phyloP scores from a whole-genome alignment of 495 filamentous ascomycete genomes.

The Thermochaetoides thermophila region DNA sequence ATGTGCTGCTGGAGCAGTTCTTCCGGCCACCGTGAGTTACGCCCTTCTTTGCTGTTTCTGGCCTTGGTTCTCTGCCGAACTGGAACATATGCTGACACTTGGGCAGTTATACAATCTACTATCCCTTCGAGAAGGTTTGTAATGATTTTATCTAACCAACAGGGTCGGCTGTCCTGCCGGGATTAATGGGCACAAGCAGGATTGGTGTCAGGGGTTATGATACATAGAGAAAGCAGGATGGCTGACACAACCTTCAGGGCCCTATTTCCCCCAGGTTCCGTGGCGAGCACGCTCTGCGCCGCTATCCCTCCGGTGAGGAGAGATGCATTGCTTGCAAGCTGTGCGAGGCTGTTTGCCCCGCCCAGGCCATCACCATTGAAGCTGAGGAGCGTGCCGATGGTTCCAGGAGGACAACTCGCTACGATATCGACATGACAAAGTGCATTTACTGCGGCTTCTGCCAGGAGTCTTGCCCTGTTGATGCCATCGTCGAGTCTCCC shows the following conservation, averaged over 20 bases:
- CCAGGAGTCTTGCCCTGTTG: slow-evolving; percentile 96
- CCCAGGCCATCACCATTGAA: slow-evolving; percentile 94
- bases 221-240: too few relatives aligned
- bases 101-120: slow-evolving; percentile 89
- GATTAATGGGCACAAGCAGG: too few relatives aligned
- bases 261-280: slow-evolving; percentile 96
- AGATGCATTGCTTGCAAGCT: slow-evolving; percentile 99
- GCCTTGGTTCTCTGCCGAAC: not conserved
- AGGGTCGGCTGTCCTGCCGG: too few relatives aligned
- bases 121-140: slow-evolving; percentile 85
- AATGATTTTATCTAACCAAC: too few relatives aligned
- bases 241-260: slow-evolving; percentile 47
- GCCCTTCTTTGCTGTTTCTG: not conserved
- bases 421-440: slow-evolving; percentile 99
- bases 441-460: slow-evolving; percentile 99
- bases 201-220: too few relatives aligned
- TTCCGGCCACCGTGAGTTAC: slow-evolving; percentile 88
- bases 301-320: slow-evolving; percentile 95
- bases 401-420: slow-evolving; percentile 83
- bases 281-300: slow-evolving; percentile 86
- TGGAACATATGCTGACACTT: not conserved
- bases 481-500: slow-evolving; percentile 92
- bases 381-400: slow-evolving; percentile 95
- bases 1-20: slow-evolving; percentile 92
- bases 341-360: slow-evolving; percentile 94